phyloP scores from a whole-genome alignment of 768 basidiomycete species.

The Pleurotus platypus region DNA sequence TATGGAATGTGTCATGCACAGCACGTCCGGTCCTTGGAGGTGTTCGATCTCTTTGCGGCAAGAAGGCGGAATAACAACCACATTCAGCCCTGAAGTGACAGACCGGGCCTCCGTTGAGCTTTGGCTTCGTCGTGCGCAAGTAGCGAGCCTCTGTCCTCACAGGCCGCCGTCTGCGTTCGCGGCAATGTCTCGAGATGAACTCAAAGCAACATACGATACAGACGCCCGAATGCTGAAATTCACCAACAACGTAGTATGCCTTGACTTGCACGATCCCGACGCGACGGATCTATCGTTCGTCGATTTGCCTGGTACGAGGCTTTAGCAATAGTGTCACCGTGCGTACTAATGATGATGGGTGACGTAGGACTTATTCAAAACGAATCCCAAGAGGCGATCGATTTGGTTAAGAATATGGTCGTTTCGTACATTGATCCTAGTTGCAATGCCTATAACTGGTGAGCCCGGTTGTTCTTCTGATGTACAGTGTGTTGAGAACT shows the following conservation, averaged over 20 bases:
- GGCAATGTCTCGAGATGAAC: conserved; percentile 20
- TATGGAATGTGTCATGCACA: conserved; percentile 49
- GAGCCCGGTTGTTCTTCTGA: not conserved
- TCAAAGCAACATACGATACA: conserved; percentile 11
- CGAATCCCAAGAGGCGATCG: conserved; percentile 32
- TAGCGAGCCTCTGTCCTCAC: conserved; percentile 48
- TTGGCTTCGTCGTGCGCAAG: conserved; percentile 56
- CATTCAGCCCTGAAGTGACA: conserved; percentile 40
- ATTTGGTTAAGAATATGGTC: conserved; percentile 46
- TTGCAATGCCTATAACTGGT: conserved; percentile 68
- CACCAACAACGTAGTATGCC: conserved; percentile 47
- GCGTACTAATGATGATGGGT: not conserved
- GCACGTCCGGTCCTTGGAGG: conserved; percentile 31
- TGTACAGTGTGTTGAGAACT: not conserved
- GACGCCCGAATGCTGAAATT: conserved; percentile 24
- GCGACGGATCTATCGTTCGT: conserved; percentile 49
- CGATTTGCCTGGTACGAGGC: conserved; percentile 46
- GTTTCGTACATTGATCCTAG: conserved; percentile 53
- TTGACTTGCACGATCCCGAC: conserved; percentile 40
- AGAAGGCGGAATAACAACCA: conserved; percentile 14
- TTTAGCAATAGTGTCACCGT: not conserved
- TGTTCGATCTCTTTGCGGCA: conserved; percentile 41
- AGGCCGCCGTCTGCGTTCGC: conserved; percentile 20
- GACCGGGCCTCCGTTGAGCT: conserved; percentile 44
- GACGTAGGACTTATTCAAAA: conserved; percentile 56